Evolutionary conservation across 306 rosid species (phyloP).

Genomic region (Prunus persica): Prunus_persica_NCBIv2 NC_034015.1:21468501-21469000

Average conservation of each 20-base stretch:
- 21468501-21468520: neutral
- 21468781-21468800: slow-evolving; percentile 93
- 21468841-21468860: neutral
- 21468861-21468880: neutral
- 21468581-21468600: neutral
- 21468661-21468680: slow-evolving; percentile 99
- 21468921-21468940: slow-evolving; percentile 94
- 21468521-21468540: neutral
- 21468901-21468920: slow-evolving; percentile 78
- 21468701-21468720: slow-evolving; percentile 74
- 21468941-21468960: slow-evolving; percentile 95
- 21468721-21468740: slow-evolving; percentile 86
- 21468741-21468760: slow-evolving; percentile 75
- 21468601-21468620: slow-evolving; percentile 35
- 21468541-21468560: neutral
- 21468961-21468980: slow-evolving; percentile 81
- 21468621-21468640: slow-evolving; percentile 70
- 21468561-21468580: neutral
- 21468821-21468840: neutral
- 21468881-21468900: neutral
- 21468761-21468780: slow-evolving; percentile 86
- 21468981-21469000: slow-evolving; percentile 90
- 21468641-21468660: slow-evolving; percentile 77
- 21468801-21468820: slow-evolving; percentile 75
- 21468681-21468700: slow-evolving; percentile 68